Conservation (phyloP, 176 grass and related monocot species). For the Ananas comosus region DNA sequence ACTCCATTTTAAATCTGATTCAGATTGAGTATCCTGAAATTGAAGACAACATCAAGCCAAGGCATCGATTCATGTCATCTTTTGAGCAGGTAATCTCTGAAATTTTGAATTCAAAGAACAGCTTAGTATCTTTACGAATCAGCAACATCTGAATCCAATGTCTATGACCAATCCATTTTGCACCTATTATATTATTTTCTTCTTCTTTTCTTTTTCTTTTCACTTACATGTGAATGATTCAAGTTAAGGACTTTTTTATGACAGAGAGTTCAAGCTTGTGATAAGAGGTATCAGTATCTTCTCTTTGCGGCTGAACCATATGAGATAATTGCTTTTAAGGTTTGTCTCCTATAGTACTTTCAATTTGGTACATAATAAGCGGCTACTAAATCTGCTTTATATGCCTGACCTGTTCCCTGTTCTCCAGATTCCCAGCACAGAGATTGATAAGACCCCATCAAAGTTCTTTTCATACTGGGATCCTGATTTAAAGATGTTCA, state of each 20-base stretch:
- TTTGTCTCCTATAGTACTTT: conserved; percentile 9
- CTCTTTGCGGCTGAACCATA: conserved; percentile 94
- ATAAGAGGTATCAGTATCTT: conserved; percentile 86
- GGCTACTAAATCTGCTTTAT: neutral
- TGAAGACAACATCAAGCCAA: conserved; percentile 81
- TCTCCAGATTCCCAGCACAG: conserved; percentile 74
- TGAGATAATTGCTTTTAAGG: conserved; percentile 83
- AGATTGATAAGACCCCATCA: conserved; percentile 76
- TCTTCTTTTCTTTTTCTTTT: neutral
- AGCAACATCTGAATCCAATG: neutral
- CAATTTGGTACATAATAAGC: conserved; percentile 11
- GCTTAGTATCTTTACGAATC: neutral
- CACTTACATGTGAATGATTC: conserved; percentile 17
- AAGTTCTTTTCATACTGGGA: conserved; percentile 98
- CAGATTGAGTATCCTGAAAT: conserved; percentile 96
- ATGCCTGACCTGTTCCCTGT: neutral
- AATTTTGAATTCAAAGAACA: neutral
- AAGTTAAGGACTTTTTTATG: neutral
- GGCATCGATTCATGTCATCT: conserved; percentile 93
- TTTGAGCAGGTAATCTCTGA: conserved; percentile 74
- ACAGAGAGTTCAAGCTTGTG: conserved; percentile 81
- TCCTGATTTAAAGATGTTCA: conserved; percentile 88
- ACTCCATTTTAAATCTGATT: conserved; percentile 10
- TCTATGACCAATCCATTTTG: neutral
- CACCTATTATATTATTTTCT: neutral